Percentiles rank a stretch among this genome's conserved stretches.
Evolutionary conservation across 176 grass and related monocot genomes (phyloP).

Genomic region (Eragrostis nindensis): DNA sequence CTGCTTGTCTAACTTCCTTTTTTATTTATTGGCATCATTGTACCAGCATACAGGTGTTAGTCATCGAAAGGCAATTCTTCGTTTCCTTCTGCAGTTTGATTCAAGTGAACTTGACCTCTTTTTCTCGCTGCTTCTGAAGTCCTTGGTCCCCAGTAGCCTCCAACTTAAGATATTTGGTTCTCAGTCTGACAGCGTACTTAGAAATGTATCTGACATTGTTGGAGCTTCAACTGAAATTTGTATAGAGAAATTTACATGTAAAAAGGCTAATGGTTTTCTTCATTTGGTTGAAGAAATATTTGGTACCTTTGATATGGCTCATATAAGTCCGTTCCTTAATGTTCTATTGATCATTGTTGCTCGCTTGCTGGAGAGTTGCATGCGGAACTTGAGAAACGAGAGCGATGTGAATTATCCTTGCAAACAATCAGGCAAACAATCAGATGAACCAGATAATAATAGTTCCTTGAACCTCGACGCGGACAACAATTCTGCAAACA

Average conservation of each 20-base stretch:
- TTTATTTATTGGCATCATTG: slow-evolving; percentile 29
- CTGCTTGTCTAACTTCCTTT: background rate
- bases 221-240: slow-evolving; percentile 55
- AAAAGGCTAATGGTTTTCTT: slow-evolving; percentile 82
- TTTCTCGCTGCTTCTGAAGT: slow-evolving; percentile 77
- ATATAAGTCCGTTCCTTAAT: slow-evolving; percentile 73
- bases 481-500: slow-evolving; percentile 48
- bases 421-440: slow-evolving; percentile 49
- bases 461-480: slow-evolving; percentile 12
- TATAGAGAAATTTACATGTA: slow-evolving; percentile 66
- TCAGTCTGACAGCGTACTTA: slow-evolving; percentile 38
- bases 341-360: slow-evolving; percentile 76
- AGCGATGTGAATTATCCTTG: slow-evolving; percentile 26
- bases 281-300: slow-evolving; percentile 89
- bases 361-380: slow-evolving; percentile 76
- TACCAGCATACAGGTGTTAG: slow-evolving; percentile 82
- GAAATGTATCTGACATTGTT: slow-evolving; percentile 52
- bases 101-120: slow-evolving; percentile 83
- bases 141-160: slow-evolving; percentile 57
- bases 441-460: slow-evolving; percentile 29
- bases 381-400: slow-evolving; percentile 45
- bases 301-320: slow-evolving; percentile 73
- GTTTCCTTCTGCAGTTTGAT: slow-evolving; percentile 87
- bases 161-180: slow-evolving; percentile 52
- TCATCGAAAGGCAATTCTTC: slow-evolving; percentile 85